Evolutionary conservation across 108 stramenopile genomes (phyloP), one percentile per base, ranked within the genome.

Genomic region (Stephanodiscus triporus): DNA sequence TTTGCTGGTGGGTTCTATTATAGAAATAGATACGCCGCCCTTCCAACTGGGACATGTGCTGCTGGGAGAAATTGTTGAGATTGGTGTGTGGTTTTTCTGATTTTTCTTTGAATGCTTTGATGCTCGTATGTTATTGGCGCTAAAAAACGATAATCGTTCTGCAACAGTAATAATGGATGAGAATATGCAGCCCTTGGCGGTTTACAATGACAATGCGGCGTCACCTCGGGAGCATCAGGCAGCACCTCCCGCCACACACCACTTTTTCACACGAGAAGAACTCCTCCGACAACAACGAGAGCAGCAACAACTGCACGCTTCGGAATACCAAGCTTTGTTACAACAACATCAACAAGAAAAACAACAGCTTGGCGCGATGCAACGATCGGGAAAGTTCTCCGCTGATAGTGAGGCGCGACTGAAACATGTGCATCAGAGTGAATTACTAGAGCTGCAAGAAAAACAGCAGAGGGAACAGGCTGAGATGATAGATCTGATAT

Each of bases 61-160:
- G 3, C n/a, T 60, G 29, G 71, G 61, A 10, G 71, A 72, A 72
- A 61, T 72, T 1, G 30, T 72, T 43, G 71, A 72, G n/a, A 72
- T 72, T 63, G 58, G 32, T 34, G 32, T 34, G 32, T 34, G 32
- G 4, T 4, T 34, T 34, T 2, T 34, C 32, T 2, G 2, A 34
- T 34, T 4, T 34, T 34, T 34, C 2, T 34, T 34, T 34, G 32
- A 34, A 34, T 34, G 32, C 32, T 34, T 4, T 34, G 32, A 34
- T 34, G 32, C 32, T 34, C 32, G 2, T 34, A 34, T 34, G 32
- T 29, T 13, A 29, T 58, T 7, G 57, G 14, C 23, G 13, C 26
- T 58, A 29, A 23, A 16, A 34, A 4, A 34, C 32, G 2, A 5
- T 5, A 34, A 2, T 34, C 5, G 32, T 34, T 34, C 19, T 29